Conservation (phyloP, 495 filamentous ascomycete species). For the Neurospora pannonica region DNA sequence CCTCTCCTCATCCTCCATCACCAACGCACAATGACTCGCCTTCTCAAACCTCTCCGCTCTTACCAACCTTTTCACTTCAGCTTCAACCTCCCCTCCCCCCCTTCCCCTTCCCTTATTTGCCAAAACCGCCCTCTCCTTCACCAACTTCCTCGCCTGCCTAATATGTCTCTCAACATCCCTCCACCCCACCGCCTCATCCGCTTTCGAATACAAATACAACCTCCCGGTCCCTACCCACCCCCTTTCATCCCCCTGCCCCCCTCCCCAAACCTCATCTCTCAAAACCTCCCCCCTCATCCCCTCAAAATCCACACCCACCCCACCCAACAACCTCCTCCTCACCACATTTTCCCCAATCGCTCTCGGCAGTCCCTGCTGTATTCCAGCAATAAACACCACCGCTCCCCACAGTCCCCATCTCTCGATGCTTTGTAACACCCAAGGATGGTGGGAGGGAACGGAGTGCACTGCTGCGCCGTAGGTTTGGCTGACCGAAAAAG, state of each 20-base stretch:
- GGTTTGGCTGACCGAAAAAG: neutral
- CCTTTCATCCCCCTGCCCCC: slow-evolving; percentile 17
- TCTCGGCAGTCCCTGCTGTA: slow-evolving; percentile 14
- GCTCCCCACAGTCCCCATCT: neutral
- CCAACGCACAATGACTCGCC: slow-evolving; percentile 26
- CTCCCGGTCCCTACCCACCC: slow-evolving; percentile 3
- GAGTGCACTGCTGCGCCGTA: neutral
- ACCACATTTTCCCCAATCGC: slow-evolving; percentile 11
- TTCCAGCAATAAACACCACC: slow-evolving; percentile 7
- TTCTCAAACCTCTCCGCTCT: neutral
- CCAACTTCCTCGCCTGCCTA: neutral
- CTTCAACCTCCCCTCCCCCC: slow-evolving; percentile 13
- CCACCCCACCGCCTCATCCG: slow-evolving; percentile 25
- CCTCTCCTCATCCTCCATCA: slow-evolving; percentile 8
- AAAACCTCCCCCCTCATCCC: slow-evolving; percentile 18
- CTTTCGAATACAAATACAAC: slow-evolving; percentile 28
- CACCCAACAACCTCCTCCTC: slow-evolving; percentile 11
- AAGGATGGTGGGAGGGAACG: neutral
- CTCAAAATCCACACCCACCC: slow-evolving; percentile 11
- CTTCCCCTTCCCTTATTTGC: slow-evolving; percentile 3
- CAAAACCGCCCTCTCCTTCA: slow-evolving; percentile 1
- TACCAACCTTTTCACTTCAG: slow-evolving; percentile 16
- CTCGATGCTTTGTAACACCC: neutral
- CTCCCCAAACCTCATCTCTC: neutral
- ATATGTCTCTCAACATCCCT: slow-evolving; percentile 24